Conservation (phyloP, 108 stramenopile genomes). For the Nitzschia sp. region DNA sequence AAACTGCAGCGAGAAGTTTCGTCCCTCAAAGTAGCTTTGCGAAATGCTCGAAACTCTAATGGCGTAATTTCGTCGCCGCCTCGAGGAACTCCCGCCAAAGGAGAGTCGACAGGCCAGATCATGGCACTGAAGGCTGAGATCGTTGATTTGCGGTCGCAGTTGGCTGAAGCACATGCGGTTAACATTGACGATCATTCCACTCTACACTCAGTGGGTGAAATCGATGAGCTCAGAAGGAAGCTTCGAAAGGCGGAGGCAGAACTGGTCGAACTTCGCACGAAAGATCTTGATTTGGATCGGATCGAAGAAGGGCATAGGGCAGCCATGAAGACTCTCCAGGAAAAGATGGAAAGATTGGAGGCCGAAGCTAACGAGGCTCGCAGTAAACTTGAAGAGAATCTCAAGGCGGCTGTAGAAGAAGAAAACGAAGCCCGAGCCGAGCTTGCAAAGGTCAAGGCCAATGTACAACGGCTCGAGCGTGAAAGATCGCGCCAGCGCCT, state of each 20-base stretch:
- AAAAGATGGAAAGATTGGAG: conserved; percentile 5
- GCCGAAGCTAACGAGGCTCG: conserved; percentile 15
- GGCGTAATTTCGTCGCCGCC: neutral
- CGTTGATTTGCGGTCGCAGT: conserved; percentile 25
- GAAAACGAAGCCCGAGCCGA: conserved; percentile 25
- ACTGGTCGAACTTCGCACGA: neutral
- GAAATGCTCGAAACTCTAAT: neutral
- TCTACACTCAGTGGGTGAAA: neutral
- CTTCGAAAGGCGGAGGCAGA: neutral
- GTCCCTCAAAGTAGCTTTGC: conserved; percentile 12
- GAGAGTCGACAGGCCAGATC: neutral
- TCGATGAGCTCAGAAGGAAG: conserved; percentile 2
- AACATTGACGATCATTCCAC: conserved; percentile 22
- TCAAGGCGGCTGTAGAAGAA: conserved; percentile 17
- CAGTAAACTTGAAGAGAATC: conserved; percentile 7
- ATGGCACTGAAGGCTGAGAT: conserved; percentile 30
- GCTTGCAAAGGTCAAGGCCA: conserved; percentile 22
- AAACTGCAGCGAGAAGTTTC: conserved; percentile 26
- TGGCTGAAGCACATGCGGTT: conserved; percentile 30
- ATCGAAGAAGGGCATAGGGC: neutral
- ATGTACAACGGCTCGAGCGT: conserved; percentile 17
- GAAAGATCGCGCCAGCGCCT: conserved; percentile 16
- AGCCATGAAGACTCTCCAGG: neutral
- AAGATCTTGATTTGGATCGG: neutral
- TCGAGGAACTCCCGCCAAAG: neutral